These are phyloP conservation scores for Azolla pinnata DNA, from an alignment of 75 land plant species.

Conservation along the genomic window DNA sequence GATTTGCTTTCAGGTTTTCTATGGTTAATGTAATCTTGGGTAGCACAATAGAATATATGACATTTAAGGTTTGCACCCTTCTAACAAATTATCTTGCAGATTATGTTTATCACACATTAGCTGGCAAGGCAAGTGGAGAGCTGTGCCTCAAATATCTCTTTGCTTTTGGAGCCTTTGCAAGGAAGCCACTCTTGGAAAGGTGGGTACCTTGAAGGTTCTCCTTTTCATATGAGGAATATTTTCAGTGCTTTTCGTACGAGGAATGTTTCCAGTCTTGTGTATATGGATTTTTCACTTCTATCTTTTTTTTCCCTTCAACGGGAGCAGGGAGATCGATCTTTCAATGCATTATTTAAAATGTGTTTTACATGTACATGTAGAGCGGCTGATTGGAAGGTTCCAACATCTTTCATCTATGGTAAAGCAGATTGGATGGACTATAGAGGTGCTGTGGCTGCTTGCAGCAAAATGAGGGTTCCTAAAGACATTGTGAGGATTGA, in stretches of 20 bases:
- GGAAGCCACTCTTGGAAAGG: constrained; percentile 70
- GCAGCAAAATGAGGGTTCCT: constrained; percentile 23
- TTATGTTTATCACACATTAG: constrained; percentile 88
- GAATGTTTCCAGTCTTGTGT: no score
- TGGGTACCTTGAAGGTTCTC: constrained; percentile 62
- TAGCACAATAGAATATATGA: background rate
- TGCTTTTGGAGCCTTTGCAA: constrained; percentile 88
- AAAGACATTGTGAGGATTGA: constrained; percentile 26
- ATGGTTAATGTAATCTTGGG: no score
- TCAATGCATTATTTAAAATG: no score
- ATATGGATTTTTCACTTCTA: no score
- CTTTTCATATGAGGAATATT: no score
- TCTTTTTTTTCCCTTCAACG: no score
- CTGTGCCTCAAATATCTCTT: constrained; percentile 91
- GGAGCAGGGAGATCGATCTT: no score
- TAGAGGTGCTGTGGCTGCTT: constrained; percentile 21
- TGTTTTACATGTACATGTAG: constrained; percentile 9
- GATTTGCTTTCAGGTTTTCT: constrained; percentile 79
- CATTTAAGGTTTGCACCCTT: no score
- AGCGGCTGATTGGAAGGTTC: constrained; percentile 38
- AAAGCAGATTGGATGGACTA: constrained; percentile 36
- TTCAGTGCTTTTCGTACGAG: no score
- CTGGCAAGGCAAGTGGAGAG: constrained; percentile 95
- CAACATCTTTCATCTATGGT: constrained; percentile 36
- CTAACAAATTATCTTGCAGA: constrained; percentile 32